Conservation (phyloP, 768 basidiomycete species). For the Udeniomyces megalosporus region DNA sequence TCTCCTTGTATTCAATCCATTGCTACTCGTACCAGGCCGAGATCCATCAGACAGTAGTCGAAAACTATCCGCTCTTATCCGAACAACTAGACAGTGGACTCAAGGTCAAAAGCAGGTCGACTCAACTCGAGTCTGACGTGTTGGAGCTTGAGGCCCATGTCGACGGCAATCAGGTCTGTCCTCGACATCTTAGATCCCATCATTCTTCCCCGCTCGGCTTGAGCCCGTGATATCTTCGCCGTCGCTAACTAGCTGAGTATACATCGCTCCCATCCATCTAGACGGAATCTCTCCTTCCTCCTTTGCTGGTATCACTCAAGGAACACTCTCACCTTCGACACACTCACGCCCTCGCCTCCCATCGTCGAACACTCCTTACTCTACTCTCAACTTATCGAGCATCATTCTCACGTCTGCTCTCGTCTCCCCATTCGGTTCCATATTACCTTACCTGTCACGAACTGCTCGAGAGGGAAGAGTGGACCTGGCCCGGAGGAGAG, state of each 20-base stretch:
- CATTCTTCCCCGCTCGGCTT: neutral
- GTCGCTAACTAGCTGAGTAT: too few species aligned
- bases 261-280: too few species aligned
- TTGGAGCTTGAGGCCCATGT: neutral
- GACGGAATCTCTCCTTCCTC: neutral
- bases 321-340: neutral
- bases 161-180: slow-evolving; percentile 2
- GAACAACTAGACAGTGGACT: slow-evolving; percentile 2
- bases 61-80: neutral
- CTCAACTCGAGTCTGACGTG: slow-evolving; percentile 2
- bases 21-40: neutral
- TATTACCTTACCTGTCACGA: neutral
- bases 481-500: neutral
- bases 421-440: neutral
- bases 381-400: slow-evolving; percentile 6
- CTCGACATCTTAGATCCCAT: neutral
- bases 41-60: slow-evolving; percentile 2
- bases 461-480: slow-evolving; percentile 1
- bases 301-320: neutral
- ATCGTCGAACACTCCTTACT: neutral
- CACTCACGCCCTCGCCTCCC: neutral
- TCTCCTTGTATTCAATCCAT: neutral
- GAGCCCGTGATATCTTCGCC: too few species aligned
- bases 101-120: neutral
- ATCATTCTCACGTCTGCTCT: slow-evolving; percentile 2